Conservation (phyloP, 768 basidiomycete genomes). For the Megacollybia marginata region DNA sequence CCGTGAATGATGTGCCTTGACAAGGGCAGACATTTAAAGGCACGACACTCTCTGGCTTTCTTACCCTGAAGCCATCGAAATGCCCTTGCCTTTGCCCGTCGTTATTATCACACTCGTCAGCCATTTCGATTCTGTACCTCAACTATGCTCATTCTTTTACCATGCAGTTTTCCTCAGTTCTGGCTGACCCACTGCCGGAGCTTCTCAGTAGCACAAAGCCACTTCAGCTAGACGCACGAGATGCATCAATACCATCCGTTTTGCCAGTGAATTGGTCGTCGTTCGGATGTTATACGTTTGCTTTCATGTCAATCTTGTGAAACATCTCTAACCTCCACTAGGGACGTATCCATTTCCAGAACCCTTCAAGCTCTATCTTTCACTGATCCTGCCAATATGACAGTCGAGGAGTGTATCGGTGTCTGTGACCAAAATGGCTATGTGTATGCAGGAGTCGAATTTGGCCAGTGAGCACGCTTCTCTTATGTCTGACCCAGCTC, state of each 20-base stretch:
- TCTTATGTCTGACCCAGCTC: neutral
- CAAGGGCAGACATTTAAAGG: no score
- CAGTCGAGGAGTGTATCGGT: conserved; percentile 33
- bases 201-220: no score
- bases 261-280: conserved; percentile 27
- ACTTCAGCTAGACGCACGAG: no score
- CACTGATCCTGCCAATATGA: conserved; percentile 43
- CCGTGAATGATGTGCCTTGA: no score
- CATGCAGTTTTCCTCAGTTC: no score
- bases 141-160: no score
- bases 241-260: neutral
- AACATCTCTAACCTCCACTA: conserved; percentile 3
- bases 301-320: neutral
- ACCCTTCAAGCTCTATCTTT: conserved; percentile 43
- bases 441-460: conserved; percentile 60
- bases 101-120: no score
- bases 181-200: no score
- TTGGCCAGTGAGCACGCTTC: conserved; percentile 30
- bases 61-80: no score
- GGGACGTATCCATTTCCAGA: conserved; percentile 35
- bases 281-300: conserved; percentile 46
- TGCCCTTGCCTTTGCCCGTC: no score
- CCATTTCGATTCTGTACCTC: no score
- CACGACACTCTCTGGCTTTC: no score
- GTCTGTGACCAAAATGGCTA: conserved; percentile 29